Base-by-base conservation (phyloP, 2,329 filamentous ascomycete species). In the Neonectria magnoliae region DNA sequence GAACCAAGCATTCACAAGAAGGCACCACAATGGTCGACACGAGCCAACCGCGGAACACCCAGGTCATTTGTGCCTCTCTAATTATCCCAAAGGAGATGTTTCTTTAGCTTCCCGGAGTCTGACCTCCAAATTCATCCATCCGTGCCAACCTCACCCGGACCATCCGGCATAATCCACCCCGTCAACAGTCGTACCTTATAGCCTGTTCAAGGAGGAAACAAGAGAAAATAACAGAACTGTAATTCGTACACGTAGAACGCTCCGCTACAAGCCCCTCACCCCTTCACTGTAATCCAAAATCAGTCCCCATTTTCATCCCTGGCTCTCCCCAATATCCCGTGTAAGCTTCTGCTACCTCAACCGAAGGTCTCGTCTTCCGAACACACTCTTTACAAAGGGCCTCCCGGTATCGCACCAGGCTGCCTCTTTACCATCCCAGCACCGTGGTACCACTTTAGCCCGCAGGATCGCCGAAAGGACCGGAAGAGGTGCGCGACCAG, bases 381-480 rank as follows among this genome's bases (percentile, higher is more conserved):
- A 16, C 14, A 22, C n/a, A 10, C 47, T 10, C 25, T n/a, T n/a
- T 47, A n/a, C 18, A 36, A 57, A 29, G 16, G 18, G n/a, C 42
- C 55, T 41, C 51, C 38, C 20, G 20, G 41, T 18, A n/a, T 20
- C 33, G 48, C 38, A 48, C 38, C 50, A 41, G 29, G 48, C 57
- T 29, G 10, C 41, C 45, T 41, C 54, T 47, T 53, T 54, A 54
- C 20, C 9, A 27, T 27, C 38, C 36, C 36, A 47, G 60, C 68
- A 48, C 62, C 50, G 38, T 68, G 68, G 70, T 56, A 42, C 70
- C 66, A 72, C 68, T 68, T 70, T 64, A 41, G 44, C 50, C 50
- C 41, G 42, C 50, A 60, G 57, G 60, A 71, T 71, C 71, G 59
- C 60, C 65, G 67, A 62, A 68, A 67, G 58, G 56, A 60, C 71